Evolutionary conservation across 352 stramenopile genomes (phyloP), one percentile per base, ranked within the genome.

Genomic region (Vaucheria bursata): DNA sequence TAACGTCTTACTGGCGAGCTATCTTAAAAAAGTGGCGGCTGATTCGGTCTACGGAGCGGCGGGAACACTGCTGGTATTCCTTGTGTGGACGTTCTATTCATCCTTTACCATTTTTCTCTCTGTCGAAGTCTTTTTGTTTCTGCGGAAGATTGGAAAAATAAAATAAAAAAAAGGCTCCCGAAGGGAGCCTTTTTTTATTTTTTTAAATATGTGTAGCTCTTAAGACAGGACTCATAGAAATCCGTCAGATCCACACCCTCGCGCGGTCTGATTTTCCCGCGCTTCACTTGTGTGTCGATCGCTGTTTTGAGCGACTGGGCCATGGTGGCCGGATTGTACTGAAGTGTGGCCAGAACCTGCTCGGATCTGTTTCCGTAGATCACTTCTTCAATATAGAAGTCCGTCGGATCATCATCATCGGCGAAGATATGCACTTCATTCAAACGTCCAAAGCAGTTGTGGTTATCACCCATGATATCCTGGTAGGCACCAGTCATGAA

Each of bases 381-480:
- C 18, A 59, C 45, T 59, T 59, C 45, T 59, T 59, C 45, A 59
- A 59, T 59, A 25, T 59, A 59, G 45, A 59, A 59, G 45, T 59
- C 45, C 18, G 45, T 59, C 25, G 45, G 45, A 59, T 59, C 45
- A 59, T 59, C 45, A 59, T 59, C 45, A 59, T 59, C 45, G 25
- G 12, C 18, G 45, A 59, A 59, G 18, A 59, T 25, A 59, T 59
- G 45, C 45, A 59, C 45, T 59, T 59, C 45, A 59, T 59, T 59
- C 25, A 59, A 59, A 25, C 45, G 45, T 59, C 45, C 45, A 25
- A 59, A 59, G 45, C 45, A 59, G 45, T 59, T 59, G 25, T 59
- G 45, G 45, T 59, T 59, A 59, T 59, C 45, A 59, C 45, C 45
- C 45, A 59, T 59, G 25, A 59, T 59, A 25, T 59, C 45, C 25